A percentile compares a stretch with the other conserved stretches of the same genome.
These are phyloP conservation scores for Colletotrichum euphorbiae DNA, from an alignment of 2,329 filamentous ascomycete species.

Conservation along the genomic window DNA sequence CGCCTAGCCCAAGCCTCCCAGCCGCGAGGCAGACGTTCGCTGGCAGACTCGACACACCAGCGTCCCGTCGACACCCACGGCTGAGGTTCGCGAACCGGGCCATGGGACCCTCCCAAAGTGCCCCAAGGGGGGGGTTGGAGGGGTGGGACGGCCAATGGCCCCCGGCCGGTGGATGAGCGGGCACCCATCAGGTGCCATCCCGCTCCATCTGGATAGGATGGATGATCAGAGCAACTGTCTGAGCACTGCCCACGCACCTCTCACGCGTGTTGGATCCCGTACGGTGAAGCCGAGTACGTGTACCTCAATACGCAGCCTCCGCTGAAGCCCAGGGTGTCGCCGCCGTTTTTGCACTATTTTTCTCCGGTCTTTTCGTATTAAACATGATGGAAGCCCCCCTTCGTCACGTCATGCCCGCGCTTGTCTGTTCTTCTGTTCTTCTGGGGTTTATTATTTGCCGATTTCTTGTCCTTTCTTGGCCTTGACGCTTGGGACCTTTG, in stretches of 20 bases:
- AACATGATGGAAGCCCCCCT: slow-evolving; percentile 26
- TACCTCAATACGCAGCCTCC: slow-evolving; percentile 16
- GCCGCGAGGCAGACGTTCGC: too few species aligned
- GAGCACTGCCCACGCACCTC: slow-evolving; percentile 37
- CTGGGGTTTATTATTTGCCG: slow-evolving; percentile 19
- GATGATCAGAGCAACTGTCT: slow-evolving; percentile 38
- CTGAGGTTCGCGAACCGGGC: slow-evolving; percentile 18
- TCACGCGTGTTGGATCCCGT: background rate
- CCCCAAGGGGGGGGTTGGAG: slow-evolving; percentile 18
- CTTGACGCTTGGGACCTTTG: slow-evolving; percentile 6
- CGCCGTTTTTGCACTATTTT: slow-evolving; percentile 25
- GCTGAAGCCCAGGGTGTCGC: slow-evolving; percentile 24
- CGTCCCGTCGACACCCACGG: slow-evolving; percentile 5
- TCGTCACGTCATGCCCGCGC: slow-evolving; percentile 28
- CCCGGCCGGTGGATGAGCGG: slow-evolving; percentile 20
- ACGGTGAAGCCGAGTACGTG: background rate
- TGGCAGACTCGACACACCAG: background rate
- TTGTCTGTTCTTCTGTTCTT: slow-evolving; percentile 20
- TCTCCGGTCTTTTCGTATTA: slow-evolving; percentile 30
- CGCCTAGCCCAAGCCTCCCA: background rate
- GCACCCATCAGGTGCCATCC: slow-evolving; percentile 32
- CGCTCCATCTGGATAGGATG: slow-evolving; percentile 23
- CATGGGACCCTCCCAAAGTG: slow-evolving; percentile 4
- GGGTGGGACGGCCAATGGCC: background rate
- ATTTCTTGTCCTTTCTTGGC: slow-evolving; percentile 21